Percentiles rank a stretch among this genome's conserved stretches.
phyloP scores from a whole-genome alignment of 495 filamentous ascomycete species.

The Aspergillus conjunctus region DNA sequence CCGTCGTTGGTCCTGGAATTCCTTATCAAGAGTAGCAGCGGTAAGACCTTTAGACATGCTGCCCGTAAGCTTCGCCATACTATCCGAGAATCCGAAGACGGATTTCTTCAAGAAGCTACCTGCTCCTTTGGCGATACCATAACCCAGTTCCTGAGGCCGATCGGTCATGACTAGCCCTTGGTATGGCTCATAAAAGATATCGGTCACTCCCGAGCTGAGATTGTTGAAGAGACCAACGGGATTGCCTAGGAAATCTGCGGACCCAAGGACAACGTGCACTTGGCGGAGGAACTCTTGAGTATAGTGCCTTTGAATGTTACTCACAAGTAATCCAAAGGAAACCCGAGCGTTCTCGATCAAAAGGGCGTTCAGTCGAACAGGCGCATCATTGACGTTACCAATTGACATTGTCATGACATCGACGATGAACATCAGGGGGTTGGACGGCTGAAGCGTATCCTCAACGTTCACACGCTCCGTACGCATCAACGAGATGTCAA shows the following conservation, averaged over 20 bases:
- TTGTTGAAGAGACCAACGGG: slow-evolving; percentile 98
- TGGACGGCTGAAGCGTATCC: slow-evolving; percentile 80
- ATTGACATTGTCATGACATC: slow-evolving; percentile 99
- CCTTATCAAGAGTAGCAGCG: slow-evolving; percentile 94
- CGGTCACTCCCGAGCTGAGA: slow-evolving; percentile 91
- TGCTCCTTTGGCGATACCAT: slow-evolving; percentile 94
- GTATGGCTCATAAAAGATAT: slow-evolving; percentile 99
- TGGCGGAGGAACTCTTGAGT: slow-evolving; percentile 94
- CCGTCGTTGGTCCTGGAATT: slow-evolving; percentile 93
- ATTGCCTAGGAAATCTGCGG: slow-evolving; percentile 97
- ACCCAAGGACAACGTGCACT: slow-evolving; percentile 93
- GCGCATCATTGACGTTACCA: slow-evolving; percentile 97
- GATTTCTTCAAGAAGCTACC: slow-evolving; percentile 98
- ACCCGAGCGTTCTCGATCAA: slow-evolving; percentile 96
- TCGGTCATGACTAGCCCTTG: slow-evolving; percentile 97
- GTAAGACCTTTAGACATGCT: slow-evolving; percentile 95
- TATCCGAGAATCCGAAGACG: slow-evolving; percentile 94
- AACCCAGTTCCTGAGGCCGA: slow-evolving; percentile 86
- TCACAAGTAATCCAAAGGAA: slow-evolving; percentile 77
- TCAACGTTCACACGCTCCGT: slow-evolving; percentile 96
- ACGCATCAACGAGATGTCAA: slow-evolving; percentile 94
- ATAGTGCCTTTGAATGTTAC: slow-evolving; percentile 89
- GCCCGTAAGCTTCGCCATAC: slow-evolving; percentile 93
- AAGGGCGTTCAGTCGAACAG: slow-evolving; percentile 85
- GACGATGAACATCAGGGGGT: slow-evolving; percentile 96